Percentiles rank a stretch among this genome's conserved stretches.
Evolutionary conservation across 2,329 filamentous ascomycete species (phyloP).

Genomic region (Epichloe aotearoae): DNA sequence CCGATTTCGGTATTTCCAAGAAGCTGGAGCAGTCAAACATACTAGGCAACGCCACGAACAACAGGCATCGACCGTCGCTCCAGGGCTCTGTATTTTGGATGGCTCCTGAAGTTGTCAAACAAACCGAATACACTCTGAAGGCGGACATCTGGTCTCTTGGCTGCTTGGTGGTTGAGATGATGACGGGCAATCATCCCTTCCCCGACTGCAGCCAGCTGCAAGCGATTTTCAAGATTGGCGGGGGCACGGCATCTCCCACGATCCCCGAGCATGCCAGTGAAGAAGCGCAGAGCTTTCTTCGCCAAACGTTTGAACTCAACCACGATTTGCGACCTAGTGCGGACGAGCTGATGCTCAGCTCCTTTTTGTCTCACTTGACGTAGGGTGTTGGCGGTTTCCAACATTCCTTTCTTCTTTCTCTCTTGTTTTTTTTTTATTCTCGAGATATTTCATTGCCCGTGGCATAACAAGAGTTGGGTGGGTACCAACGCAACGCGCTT

Average conservation of each 20-base stretch:
- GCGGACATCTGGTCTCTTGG: conserved; percentile 98
- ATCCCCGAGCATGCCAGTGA: conserved; percentile 77
- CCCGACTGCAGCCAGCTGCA: conserved; percentile 94
- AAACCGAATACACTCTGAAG: conserved; percentile 95
- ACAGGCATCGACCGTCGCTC: conserved; percentile 61
- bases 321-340: conserved; percentile 85
- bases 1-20: conserved; percentile 97
- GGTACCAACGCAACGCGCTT: conserved; percentile 4
- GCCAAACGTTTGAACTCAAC: conserved; percentile 88
- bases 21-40: conserved; percentile 88
- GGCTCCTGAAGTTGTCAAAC: conserved; percentile 96
- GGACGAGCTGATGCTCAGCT: conserved; percentile 74
- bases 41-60: conserved; percentile 53
- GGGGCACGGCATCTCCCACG: conserved; percentile 71
- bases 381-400: conserved; percentile 2
- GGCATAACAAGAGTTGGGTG: conserved; percentile 5
- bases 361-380: conserved; percentile 65
- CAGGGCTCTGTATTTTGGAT: conserved; percentile 99
- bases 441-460: not conserved
- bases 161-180: conserved; percentile 97
- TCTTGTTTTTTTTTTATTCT: not conserved
- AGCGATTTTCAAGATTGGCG: conserved; percentile 97
- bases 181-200: conserved; percentile 92
- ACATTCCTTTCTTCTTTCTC: not conserved
- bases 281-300: conserved; percentile 73